These are phyloP conservation scores for Aspergillus floridensis DNA, from an alignment of 2,329 filamentous ascomycete species.

Conservation along the genomic window DNA sequence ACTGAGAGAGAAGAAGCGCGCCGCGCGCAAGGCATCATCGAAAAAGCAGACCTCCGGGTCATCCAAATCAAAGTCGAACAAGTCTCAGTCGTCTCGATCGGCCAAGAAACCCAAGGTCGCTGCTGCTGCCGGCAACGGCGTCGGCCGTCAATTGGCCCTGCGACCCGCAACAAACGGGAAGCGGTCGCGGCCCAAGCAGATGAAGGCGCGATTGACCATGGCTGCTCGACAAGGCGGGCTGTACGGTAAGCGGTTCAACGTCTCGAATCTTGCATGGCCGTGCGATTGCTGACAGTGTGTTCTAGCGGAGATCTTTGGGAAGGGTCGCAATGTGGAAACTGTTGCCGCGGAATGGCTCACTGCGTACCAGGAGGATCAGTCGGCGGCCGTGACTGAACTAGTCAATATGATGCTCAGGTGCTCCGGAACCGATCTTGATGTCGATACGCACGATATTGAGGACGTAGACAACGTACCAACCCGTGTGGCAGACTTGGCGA, in stretches of 20 bases:
- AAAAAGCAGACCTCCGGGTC: slow-evolving; percentile 41
- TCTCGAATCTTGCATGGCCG: not conserved
- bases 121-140: slow-evolving; percentile 41
- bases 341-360: slow-evolving; percentile 59
- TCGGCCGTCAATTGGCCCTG: slow-evolving; percentile 52
- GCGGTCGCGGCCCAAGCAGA: slow-evolving; percentile 50
- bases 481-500: slow-evolving; percentile 79
- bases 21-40: slow-evolving; percentile 31
- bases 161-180: slow-evolving; percentile 50
- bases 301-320: slow-evolving; percentile 59
- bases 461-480: slow-evolving; percentile 84
- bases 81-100: slow-evolving; percentile 29
- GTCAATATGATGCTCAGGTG: slow-evolving; percentile 63
- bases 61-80: slow-evolving; percentile 27
- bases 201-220: slow-evolving; percentile 51
- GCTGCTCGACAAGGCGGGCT: slow-evolving; percentile 55
- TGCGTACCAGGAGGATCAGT: slow-evolving; percentile 55
- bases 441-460: slow-evolving; percentile 78
- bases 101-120: slow-evolving; percentile 57
- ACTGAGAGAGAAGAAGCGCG: slow-evolving; percentile 43
- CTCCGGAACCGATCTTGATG: slow-evolving; percentile 75
- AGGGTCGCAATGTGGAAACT: slow-evolving; percentile 53
- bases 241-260: slow-evolving; percentile 48
- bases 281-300: slow-evolving; percentile 23
- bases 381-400: slow-evolving; percentile 55